Evolutionary conservation across 2,329 filamentous ascomycete genomes (phyloP).

Genomic region (Xylariomycetidae sp.): DNA sequence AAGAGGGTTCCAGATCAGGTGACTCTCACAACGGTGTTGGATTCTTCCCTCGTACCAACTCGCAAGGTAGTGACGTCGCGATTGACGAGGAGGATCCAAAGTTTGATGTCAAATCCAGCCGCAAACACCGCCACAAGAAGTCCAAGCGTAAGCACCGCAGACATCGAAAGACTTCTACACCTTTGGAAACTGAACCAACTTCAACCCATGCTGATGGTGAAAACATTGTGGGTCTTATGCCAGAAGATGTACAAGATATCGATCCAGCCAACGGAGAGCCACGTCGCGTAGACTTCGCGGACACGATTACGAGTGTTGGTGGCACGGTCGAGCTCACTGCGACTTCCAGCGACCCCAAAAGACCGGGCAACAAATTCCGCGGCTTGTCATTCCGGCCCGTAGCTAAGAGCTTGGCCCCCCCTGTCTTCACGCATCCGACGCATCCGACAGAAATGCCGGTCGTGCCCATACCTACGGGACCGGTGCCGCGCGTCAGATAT

Average conservation of each 20-base stretch:
- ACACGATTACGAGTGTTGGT: constrained; percentile 19
- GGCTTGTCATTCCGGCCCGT: constrained; percentile 58
- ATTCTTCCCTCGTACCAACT: constrained; percentile 31
- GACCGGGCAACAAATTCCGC: constrained; percentile 52
- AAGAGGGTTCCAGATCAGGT: constrained; percentile 35
- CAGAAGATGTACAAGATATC: constrained; percentile 9
- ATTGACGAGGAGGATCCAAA: constrained; percentile 38
- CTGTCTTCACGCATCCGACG: constrained; percentile 57
- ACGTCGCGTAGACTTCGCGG: constrained; percentile 56
- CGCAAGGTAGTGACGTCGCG: constrained; percentile 39
- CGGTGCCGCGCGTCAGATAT: constrained; percentile 53
- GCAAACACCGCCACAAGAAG: constrained; percentile 35
- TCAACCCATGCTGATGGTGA: constrained; percentile 18
- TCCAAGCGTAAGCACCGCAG: constrained; percentile 40
- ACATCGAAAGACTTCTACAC: constrained; percentile 21
- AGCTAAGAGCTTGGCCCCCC: constrained; percentile 64
- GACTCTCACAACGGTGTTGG: constrained; percentile 32
- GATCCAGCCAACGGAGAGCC: constrained; percentile 35
- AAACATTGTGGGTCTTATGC: constrained; percentile 26
- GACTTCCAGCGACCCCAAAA: constrained; percentile 23
- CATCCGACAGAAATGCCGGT: constrained; percentile 20
- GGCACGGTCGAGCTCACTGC: constrained; percentile 23
- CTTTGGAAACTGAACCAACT: constrained; percentile 15
- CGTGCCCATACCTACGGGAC: constrained; percentile 34
- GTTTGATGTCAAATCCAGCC: constrained; percentile 25